Base-by-base conservation (phyloP, 768 basidiomycete genomes). In the Galerina marginata region DNA sequence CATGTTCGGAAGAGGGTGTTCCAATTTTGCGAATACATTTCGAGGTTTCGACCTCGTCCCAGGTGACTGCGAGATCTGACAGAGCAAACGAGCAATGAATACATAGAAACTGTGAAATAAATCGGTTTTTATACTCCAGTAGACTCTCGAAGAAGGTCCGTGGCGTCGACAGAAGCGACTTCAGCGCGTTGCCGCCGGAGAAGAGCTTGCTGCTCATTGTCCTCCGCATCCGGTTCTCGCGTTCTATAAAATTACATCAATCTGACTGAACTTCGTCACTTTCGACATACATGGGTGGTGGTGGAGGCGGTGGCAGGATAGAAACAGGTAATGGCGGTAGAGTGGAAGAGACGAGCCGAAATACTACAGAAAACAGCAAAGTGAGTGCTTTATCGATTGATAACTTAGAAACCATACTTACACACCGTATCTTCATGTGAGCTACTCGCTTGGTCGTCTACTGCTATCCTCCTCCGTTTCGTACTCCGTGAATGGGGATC, bases 191-290 rank as follows among this genome's bases (percentile, higher is more conserved):
- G 66, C 61, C 67, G 69, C 49, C 86, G 81, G 52, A 75, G 66
- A 45, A 74, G 62, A n/a, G 85, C 85, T 63, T 79, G 74, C 12
- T 38, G 63, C 49, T 74, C 69, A 49, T 68, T 76, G 62, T 87
- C 86, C 65, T 87, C 86, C 4, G 65, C 74, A 33, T 81, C 81
- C 0, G 84, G 86, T 56, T 78, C 82, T 43, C 74, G 76, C 23
- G 77, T 78, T 63, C 84, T 86, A 20, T 10, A 36, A 54, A 5
- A 10, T 55, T 58, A 40, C 59, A 6, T 48, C 29, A 48, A 20
- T 33, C 7, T 33, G 7, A 33, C 29, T 7, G 29, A 33, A 33
- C 7, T 33, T 33, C 5, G 2, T 7, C 29, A 33, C 7, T 33
- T 33, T 33, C 29, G 12, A 70, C 77, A 12, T 62, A 85, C 84